Conservation (phyloP, 345 rosid genomes). For the Pelargonium nanum region DNA sequence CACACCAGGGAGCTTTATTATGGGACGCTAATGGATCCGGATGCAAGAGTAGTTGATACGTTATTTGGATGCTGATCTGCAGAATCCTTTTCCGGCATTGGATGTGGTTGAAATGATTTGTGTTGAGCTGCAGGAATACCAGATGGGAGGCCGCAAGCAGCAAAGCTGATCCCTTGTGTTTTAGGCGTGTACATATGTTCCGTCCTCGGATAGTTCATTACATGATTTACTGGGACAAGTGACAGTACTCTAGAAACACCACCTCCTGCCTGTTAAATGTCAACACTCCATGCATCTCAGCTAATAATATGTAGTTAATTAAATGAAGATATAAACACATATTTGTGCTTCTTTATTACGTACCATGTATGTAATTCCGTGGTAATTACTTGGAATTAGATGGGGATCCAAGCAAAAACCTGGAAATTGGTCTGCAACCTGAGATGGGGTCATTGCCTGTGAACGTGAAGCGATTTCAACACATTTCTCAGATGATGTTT, state of each 20-base stretch:
- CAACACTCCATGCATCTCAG: too few species aligned
- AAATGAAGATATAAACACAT: too few species aligned
- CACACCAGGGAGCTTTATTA: too few species aligned
- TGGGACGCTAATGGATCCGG: too few species aligned
- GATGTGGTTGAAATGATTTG: neutral
- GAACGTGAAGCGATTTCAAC: neutral
- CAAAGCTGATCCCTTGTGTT: neutral
- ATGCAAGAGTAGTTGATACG: too few species aligned
- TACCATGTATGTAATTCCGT: slow-evolving; percentile 8
- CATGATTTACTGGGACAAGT: neutral
- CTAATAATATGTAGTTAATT: too few species aligned
- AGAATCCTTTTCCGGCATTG: slow-evolving; percentile 6
- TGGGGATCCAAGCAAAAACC: slow-evolving; percentile 11
- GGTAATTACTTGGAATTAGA: neutral
- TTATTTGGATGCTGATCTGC: too few species aligned
- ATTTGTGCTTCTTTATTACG: neutral
- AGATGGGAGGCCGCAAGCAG: slow-evolving; percentile 8
- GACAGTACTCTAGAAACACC: too few species aligned
- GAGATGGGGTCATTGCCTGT: slow-evolving; percentile 4
- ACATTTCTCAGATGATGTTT: slow-evolving; percentile 6
- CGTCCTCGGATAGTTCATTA: slow-evolving; percentile 8
- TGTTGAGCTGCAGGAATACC: slow-evolving; percentile 10
- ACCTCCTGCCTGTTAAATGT: too few species aligned
- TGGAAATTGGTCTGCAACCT: slow-evolving; percentile 10
- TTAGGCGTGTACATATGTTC: slow-evolving; percentile 1